Evolutionary conservation across 2,329 filamentous ascomycete genomes (phyloP).

Genomic region (Ophiostoma novo-ulmi): DNA sequence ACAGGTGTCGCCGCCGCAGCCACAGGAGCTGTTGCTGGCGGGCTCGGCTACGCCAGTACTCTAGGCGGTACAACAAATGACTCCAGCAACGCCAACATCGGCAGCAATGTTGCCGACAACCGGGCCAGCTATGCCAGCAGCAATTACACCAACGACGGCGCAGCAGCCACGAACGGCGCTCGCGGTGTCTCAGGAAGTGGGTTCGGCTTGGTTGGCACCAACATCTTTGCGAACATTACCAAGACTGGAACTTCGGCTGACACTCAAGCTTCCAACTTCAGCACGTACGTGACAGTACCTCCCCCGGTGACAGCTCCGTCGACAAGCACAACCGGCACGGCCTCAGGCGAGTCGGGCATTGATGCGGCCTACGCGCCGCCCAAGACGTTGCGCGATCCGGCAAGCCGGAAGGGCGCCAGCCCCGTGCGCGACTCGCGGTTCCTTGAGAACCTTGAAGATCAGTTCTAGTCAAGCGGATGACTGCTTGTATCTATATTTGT

Average conservation of each 20-base stretch:
- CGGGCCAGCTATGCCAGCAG: conserved; percentile 23
- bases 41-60: not conserved
- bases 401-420: conserved; percentile 35
- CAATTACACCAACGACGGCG: conserved; percentile 25
- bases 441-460: conserved; percentile 42
- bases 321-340: not conserved
- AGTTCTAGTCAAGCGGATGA: conserved; percentile 4
- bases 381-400: conserved; percentile 29
- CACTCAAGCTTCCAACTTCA: not conserved
- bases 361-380: conserved; percentile 29
- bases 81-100: not conserved
- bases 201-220: conserved; percentile 17
- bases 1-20: not conserved
- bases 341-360: conserved; percentile 27
- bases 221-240: conserved; percentile 12
- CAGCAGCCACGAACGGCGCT: conserved; percentile 9
- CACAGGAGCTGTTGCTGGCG: not conserved
- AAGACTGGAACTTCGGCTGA: conserved; percentile 13
- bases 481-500: not conserved
- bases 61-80: not conserved
- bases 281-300: conserved; percentile 14
- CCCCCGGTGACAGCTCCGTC: not conserved
- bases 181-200: conserved; percentile 15
- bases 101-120: not conserved
- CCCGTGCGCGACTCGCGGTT: conserved; percentile 48